Conservation (phyloP, 345 rosid species). For the Citrus medica region DNA sequence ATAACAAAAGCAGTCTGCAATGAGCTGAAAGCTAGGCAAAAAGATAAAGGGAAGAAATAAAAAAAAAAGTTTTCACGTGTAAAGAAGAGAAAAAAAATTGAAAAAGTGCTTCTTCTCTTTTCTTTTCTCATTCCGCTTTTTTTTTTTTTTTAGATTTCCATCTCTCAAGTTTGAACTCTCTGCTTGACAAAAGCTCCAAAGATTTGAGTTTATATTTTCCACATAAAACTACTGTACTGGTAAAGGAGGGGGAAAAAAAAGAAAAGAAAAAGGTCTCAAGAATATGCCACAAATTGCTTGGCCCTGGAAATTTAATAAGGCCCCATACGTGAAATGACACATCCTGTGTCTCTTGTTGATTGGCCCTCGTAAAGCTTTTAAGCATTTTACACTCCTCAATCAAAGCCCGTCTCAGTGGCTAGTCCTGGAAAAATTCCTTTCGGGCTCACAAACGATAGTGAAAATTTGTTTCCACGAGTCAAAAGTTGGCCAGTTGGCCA, state of each 20-base stretch:
- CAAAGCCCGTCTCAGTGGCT: not conserved
- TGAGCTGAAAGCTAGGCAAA: constrained; percentile 22
- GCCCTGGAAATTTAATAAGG: not conserved
- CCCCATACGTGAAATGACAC: not conserved
- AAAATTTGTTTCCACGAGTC: constrained; percentile 9
- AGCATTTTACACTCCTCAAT: not conserved
- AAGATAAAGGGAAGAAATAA: constrained; percentile 7
- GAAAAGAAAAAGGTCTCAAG: not conserved
- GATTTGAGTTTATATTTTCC: constrained; percentile 4
- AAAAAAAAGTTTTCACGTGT: constrained; percentile 22
- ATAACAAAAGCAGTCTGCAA: not conserved
- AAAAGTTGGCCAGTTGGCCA: constrained; percentile 21
- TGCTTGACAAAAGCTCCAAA: constrained; percentile 10
- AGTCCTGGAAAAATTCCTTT: not conserved
- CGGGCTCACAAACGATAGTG: not conserved
- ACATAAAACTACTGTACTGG: not conserved
- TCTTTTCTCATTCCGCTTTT: constrained; percentile 9
- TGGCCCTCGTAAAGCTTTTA: constrained; percentile 8
- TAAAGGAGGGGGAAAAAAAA: not conserved
- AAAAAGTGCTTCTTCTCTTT: not conserved
- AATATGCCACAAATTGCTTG: not conserved
- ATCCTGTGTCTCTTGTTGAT: not conserved
- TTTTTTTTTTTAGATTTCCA: not conserved
- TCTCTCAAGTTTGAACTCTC: not conserved
- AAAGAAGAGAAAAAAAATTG: constrained; percentile 7